Evolutionary conservation across 805 yeast genomes (phyloP), one percentile per base, ranked within the genome.

Genomic region (Blastobotrys muscicola): DNA sequence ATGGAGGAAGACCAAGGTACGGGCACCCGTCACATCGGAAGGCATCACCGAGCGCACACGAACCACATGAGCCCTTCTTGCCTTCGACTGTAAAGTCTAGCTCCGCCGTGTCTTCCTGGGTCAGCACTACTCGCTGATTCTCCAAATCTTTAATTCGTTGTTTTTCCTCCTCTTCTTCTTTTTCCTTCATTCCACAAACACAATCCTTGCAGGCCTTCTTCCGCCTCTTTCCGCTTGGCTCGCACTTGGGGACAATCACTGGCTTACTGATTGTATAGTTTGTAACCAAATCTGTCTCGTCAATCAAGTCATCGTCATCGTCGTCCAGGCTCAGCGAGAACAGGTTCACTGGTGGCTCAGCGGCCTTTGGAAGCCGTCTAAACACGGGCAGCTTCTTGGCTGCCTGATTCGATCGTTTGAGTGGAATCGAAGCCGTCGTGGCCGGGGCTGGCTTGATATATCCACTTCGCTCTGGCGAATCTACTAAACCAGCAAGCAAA

Each of bases 21-120:
- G 99, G 99, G 66, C 99, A 92, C 2, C 97, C 97, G 53, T 89
- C 95, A 63, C 99, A 92, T 58, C 99, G 72, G 68, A 92, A 92
- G 0, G 98, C 98, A 63, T 92, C 99, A 36, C 99, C 99, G 40
- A 92, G 72, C 0, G 97, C 80, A 67, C 99, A 92, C 8, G 95
- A 85, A 20, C 95, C 95, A 68, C 99, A 92, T 2, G 97, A 96
- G 30, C 97, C 97, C 2, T 64, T 67, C 57, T 90, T 90, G 34
- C 97, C 97, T 51, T 89, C 86, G n/a, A 89, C 78, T 0, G 98
- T 90, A 67, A 90, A 90, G 60, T 90, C 97, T 44, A 90, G 78
- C 60, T 90, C 98, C 2, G 94, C 75, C 55, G 87, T 69, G 41
- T 90, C 97, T 43, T 79, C 78, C 10, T 72, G 69, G 20, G 70